phyloP scores from a whole-genome alignment of 768 basidiomycete genomes.

The Russula abietina region DNA sequence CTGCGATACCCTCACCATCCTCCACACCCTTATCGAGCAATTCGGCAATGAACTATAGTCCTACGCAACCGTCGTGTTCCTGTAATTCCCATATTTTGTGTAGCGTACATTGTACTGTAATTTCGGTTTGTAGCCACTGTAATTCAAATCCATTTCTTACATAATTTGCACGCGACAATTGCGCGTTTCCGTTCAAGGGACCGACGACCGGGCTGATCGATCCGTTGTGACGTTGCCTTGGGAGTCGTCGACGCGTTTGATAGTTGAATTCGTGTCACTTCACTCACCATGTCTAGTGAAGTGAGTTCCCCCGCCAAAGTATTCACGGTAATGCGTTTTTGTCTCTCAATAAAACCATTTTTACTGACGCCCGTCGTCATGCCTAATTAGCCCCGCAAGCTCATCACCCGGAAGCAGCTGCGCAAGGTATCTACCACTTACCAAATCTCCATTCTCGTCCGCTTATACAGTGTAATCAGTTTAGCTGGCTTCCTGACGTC shows the following conservation, averaged over 20 bases:
- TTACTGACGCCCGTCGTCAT: background rate
- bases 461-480: constrained; percentile 37
- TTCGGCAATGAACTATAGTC: background rate
- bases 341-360: background rate
- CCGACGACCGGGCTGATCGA: too few species aligned
- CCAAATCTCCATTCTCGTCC: background rate
- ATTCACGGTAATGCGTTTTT: background rate
- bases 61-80: background rate
- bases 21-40: background rate
- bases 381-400: constrained; percentile 17
- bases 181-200: too few species aligned
- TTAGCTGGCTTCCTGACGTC: constrained; percentile 88
- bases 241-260: background rate
- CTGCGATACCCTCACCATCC: constrained; percentile 15
- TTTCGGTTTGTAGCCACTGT: constrained; percentile 19
- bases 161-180: background rate
- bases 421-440: constrained; percentile 21
- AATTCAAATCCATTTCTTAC: background rate
- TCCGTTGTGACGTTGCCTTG: background rate
- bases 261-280: background rate
- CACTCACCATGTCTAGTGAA: constrained; percentile 4
- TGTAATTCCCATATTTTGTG: constrained; percentile 5
- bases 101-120: constrained; percentile 17
- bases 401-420: constrained; percentile 19
- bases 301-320: background rate